Evolutionary conservation across 75 land plant genomes (phyloP), one percentile per base, ranked within the genome.

Genomic region (Ceratopteris richardii): DNA sequence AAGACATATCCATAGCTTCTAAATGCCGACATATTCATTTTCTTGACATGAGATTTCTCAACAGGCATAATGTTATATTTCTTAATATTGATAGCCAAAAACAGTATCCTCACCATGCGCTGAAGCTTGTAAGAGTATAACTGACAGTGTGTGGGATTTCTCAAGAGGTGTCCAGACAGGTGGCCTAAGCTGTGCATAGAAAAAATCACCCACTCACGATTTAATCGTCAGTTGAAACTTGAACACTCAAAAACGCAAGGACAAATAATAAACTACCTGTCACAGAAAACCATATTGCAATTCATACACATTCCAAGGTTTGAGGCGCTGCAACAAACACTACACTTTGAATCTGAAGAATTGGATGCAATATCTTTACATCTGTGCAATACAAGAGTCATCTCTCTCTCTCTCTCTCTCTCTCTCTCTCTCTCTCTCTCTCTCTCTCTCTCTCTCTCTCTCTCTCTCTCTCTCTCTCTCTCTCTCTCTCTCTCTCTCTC

Each of bases 91-190:
- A 46, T 7, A 20, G 21, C 3, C 4, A 46, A 46, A 20, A 2
- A 5, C 17, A 46, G 4, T 17, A 46, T 20, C 12, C n/a, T 17
- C 44, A 82, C 86, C 79, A 79, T 21, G 46, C 86, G 79, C 58
- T 69, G 67, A 24, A 82, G 76, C 57, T 82, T 82, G 57, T 75
- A 69, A 16, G 86, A 82, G 59, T 75, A 82, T 13, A 71, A 44
- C 29, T 62, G 70, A 13, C 56, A 58, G 63, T 82, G 86, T 10
- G 81, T 67, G 13, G 79, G 70, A 46, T 79, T 67, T 31, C 44
- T 37, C 46, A 16, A 55, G 16, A 82, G 44, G 60, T 82, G 86
- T 46, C 64, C 68, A 19, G 61, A 75, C 56, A 82, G 72, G 62
- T 82, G 86, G 58, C 86, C 86, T 69, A 70, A 63, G 72, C 86